Percentiles rank a stretch among this genome's conserved stretches.
Conservation (phyloP, 495 filamentous ascomycete genomes). For the Polyplosphaeria fusca region DNA sequence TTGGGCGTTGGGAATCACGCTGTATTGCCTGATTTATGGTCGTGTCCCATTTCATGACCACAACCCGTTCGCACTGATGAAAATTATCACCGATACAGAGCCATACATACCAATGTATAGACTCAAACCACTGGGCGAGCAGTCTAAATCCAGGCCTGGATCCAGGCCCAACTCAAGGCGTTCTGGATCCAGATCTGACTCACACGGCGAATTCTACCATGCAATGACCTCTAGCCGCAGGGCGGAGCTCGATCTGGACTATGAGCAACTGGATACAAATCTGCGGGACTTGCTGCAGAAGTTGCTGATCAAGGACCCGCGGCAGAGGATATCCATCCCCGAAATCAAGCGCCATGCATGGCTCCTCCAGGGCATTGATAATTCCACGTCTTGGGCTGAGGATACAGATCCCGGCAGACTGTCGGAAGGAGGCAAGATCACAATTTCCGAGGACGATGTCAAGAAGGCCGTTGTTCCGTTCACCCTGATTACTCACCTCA, state of each 20-base stretch:
- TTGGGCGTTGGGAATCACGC: constrained; percentile 92
- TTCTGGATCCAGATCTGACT: constrained; percentile 39
- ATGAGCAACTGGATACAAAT: constrained; percentile 81
- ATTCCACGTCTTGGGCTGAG: constrained; percentile 79
- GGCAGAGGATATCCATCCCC: constrained; percentile 78
- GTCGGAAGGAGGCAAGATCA: constrained; percentile 82
- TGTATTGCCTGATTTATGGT: constrained; percentile 92
- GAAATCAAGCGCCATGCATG: constrained; percentile 97
- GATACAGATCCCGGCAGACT: constrained; percentile 83
- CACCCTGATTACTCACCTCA: constrained; percentile 74
- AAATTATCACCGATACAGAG: constrained; percentile 83
- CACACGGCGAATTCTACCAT: constrained; percentile 35
- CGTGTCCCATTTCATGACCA: constrained; percentile 89
- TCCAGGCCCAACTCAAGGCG: too few relatives aligned
- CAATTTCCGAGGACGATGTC: constrained; percentile 87
- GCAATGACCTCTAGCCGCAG: constrained; percentile 51
- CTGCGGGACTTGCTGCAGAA: constrained; percentile 76
- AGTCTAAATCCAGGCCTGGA: constrained; percentile 38
- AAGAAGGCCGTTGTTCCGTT: constrained; percentile 86
- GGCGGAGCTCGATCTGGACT: constrained; percentile 66
- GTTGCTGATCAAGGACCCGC: constrained; percentile 84
- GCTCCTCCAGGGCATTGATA: constrained; percentile 76
- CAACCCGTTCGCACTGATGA: constrained; percentile 86
- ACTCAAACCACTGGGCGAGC: constrained; percentile 70
- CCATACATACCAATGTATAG: constrained; percentile 80